Percentiles rank a stretch among this genome's conserved stretches.
Conservation (phyloP, 2,329 filamentous ascomycete genomes). For the Mycosphaerella arachidis region DNA sequence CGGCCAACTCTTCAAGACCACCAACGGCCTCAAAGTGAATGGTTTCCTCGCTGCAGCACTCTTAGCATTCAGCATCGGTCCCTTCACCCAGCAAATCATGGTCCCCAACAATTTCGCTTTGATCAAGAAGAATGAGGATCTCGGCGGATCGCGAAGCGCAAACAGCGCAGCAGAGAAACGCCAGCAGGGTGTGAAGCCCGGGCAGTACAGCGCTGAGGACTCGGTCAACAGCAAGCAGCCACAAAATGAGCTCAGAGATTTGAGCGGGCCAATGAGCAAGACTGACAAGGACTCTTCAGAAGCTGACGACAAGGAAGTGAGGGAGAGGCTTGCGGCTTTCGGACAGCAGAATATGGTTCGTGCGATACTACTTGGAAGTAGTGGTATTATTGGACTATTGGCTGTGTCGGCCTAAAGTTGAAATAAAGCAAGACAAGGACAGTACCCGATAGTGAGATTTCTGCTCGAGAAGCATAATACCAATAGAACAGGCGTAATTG, state of each 20-base stretch:
- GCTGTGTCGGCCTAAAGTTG: slow-evolving; percentile 13
- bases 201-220: slow-evolving; percentile 21
- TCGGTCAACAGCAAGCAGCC: slow-evolving; percentile 22
- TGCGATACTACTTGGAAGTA: slow-evolving; percentile 22
- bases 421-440: not conserved
- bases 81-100: slow-evolving; percentile 23
- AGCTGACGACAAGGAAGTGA: slow-evolving; percentile 38
- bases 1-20: slow-evolving; percentile 14
- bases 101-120: slow-evolving; percentile 27
- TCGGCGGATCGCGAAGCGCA: slow-evolving; percentile 23
- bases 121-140: slow-evolving; percentile 27
- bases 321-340: slow-evolving; percentile 34
- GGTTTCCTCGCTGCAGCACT: slow-evolving; percentile 23
- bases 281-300: slow-evolving; percentile 34
- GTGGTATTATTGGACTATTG: slow-evolving; percentile 25
- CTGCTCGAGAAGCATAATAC: not conserved
- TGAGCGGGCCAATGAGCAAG: slow-evolving; percentile 27
- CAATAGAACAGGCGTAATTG: not conserved
- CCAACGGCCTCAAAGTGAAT: slow-evolving; percentile 16
- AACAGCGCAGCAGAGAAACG: slow-evolving; percentile 15
- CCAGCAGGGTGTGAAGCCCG: slow-evolving; percentile 10
- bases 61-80: slow-evolving; percentile 23
- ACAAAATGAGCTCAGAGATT: slow-evolving; percentile 20
- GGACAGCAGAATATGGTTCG: slow-evolving; percentile 23
- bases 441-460: not conserved